These are phyloP conservation scores for Trifolium subterraneum DNA, from an alignment of 306 rosid genomes.

Conservation along the genomic window DNA sequence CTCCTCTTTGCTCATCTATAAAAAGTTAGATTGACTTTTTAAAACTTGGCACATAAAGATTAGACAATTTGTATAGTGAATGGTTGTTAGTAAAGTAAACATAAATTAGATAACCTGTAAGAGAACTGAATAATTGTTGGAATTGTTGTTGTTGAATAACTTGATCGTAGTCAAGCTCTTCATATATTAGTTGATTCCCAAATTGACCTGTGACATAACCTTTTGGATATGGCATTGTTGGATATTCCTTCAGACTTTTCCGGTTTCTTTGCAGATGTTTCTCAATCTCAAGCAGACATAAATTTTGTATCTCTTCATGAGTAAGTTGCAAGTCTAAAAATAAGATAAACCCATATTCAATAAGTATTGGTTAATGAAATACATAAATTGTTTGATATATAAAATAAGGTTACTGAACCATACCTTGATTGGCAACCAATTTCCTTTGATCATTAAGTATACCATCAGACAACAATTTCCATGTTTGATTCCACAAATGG, in stretches of 20 bases:
- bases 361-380: background rate
- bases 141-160: background rate
- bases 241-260: slow-evolving; percentile 13
- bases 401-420: background rate
- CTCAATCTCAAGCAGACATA: slow-evolving; percentile 19
- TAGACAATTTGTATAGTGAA: background rate
- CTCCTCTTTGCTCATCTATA: slow-evolving; percentile 21
- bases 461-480: background rate
- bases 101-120: slow-evolving; percentile 9
- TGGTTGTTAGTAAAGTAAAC: background rate
- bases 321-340: slow-evolving; percentile 27
- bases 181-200: slow-evolving; percentile 25
- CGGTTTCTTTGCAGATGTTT: slow-evolving; percentile 2
- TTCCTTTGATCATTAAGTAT: slow-evolving; percentile 1
- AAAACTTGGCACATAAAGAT: background rate
- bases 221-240: slow-evolving; percentile 24
- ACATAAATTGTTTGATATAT: background rate
- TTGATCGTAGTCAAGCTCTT: slow-evolving; percentile 3
- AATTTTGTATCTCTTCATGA: slow-evolving; percentile 2
- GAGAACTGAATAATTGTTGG: background rate
- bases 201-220: background rate
- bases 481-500: slow-evolving; percentile 27
- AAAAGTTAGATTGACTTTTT: background rate
- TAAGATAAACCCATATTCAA: background rate
- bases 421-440: background rate